These are phyloP conservation scores for Chaetothyriales sp. DNA, from an alignment of 2,329 filamentous ascomycete genomes.

Conservation along the genomic window DNA sequence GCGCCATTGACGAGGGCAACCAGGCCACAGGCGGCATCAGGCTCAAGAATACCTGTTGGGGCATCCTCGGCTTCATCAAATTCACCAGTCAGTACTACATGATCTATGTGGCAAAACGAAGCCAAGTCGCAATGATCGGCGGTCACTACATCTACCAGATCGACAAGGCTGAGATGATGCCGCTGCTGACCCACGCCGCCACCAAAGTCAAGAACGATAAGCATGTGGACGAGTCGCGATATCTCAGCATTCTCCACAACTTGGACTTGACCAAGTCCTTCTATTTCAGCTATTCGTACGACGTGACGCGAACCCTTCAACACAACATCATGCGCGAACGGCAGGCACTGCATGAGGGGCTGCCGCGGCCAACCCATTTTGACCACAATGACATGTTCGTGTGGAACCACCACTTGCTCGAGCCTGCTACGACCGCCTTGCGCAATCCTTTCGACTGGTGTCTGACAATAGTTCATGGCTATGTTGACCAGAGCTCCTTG, in stretches of 20 bases:
- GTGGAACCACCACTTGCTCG: conserved; percentile 84
- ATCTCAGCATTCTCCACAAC: conserved; percentile 77
- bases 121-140: conserved; percentile 88
- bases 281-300: conserved; percentile 97
- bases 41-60: conserved; percentile 74
- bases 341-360: conserved; percentile 52
- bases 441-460: conserved; percentile 91
- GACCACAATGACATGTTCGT: conserved; percentile 93
- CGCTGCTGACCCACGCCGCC: conserved; percentile 58
- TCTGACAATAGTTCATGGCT: conserved; percentile 86
- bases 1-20: conserved; percentile 91
- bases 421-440: conserved; percentile 56
- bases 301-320: conserved; percentile 83
- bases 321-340: conserved; percentile 80
- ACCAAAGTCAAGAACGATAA: conserved; percentile 62
- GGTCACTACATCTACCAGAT: conserved; percentile 94
- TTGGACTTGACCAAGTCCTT: conserved; percentile 83
- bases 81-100: conserved; percentile 97
- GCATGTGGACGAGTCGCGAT: conserved; percentile 79
- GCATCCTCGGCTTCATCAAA: conserved; percentile 82
- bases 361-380: conserved; percentile 43
- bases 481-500: conserved; percentile 78
- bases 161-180: conserved; percentile 82
- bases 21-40: conserved; percentile 79
- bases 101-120: conserved; percentile 90